These are phyloP conservation scores for Bothriochloa decipiens DNA, from an alignment of 176 grass and related monocot species.

Conservation along the genomic window DNA sequence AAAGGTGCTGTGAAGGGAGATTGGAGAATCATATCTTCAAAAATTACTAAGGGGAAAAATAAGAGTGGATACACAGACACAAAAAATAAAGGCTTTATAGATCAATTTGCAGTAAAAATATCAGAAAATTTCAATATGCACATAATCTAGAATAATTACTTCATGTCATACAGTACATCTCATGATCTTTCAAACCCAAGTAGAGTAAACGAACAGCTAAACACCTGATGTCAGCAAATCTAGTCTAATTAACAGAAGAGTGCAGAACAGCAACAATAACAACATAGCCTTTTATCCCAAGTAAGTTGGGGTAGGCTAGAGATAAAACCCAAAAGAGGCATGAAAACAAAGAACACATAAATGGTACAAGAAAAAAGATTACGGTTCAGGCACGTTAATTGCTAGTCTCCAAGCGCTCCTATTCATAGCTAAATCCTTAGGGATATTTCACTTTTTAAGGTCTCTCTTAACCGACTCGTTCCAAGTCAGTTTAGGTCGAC, in stretches of 20 bases:
- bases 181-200: slow-evolving; percentile 11
- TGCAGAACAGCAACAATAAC: neutral
- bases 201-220: neutral
- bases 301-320: too few relatives aligned
- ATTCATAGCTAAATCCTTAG: too few relatives aligned
- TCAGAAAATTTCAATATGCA: slow-evolving; percentile 10
- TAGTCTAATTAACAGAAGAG: neutral
- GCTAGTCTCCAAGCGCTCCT: too few relatives aligned
- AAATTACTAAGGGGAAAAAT: neutral
- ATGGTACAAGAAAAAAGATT: too few relatives aligned
- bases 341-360: too few relatives aligned
- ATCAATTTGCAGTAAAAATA: neutral
- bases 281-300: too few relatives aligned
- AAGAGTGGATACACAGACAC: neutral
- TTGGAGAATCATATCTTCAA: slow-evolving; percentile 7
- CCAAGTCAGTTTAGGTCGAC: too few relatives aligned
- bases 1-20: slow-evolving; percentile 7
- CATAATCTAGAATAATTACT: slow-evolving; percentile 3
- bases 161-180: neutral
- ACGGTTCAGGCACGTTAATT: too few relatives aligned
- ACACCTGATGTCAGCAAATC: neutral
- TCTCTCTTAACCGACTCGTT: too few relatives aligned
- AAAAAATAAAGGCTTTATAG: neutral
- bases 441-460: too few relatives aligned
- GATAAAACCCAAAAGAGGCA: too few relatives aligned